These are phyloP conservation scores for Salvia hispanica DNA, from an alignment of 257 asterid species.

Conservation along the genomic window DNA sequence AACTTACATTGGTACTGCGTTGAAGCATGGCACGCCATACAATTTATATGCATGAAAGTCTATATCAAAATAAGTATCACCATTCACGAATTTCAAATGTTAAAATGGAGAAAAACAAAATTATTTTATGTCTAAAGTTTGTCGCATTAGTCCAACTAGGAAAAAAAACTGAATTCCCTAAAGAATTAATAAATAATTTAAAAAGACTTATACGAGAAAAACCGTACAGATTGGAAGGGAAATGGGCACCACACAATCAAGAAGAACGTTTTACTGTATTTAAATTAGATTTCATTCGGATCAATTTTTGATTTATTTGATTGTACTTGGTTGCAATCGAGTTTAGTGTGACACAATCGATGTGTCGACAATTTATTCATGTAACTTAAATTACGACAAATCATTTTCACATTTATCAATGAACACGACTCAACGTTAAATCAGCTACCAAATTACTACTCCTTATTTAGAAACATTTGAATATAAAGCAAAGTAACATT, in stretches of 20 bases:
- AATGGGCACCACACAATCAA: no score
- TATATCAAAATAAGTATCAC: not conserved
- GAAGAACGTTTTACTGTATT: not conserved
- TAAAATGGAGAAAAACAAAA: not conserved
- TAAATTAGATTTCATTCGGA: no score
- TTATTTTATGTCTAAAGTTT: no score
- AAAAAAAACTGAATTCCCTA: not conserved
- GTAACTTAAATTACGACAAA: not conserved
- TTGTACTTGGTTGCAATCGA: not conserved
- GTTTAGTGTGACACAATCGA: not conserved
- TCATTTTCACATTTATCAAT: not conserved
- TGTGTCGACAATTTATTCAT: not conserved
- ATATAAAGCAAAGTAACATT: no score
- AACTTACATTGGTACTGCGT: no score
- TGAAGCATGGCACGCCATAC: no score
- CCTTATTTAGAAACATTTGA: no score
- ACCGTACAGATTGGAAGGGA: not conserved
- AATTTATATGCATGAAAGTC: no score
- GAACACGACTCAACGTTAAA: no score
- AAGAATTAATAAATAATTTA: no score
- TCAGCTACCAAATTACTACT: no score
- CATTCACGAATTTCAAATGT: not conserved
- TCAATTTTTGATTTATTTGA: not conserved
- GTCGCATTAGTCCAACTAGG: no score
- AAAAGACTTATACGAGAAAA: not conserved